These are phyloP conservation scores for Hypoxylon sp. DNA, from an alignment of 2,329 filamentous ascomycete genomes.

Conservation along the genomic window DNA sequence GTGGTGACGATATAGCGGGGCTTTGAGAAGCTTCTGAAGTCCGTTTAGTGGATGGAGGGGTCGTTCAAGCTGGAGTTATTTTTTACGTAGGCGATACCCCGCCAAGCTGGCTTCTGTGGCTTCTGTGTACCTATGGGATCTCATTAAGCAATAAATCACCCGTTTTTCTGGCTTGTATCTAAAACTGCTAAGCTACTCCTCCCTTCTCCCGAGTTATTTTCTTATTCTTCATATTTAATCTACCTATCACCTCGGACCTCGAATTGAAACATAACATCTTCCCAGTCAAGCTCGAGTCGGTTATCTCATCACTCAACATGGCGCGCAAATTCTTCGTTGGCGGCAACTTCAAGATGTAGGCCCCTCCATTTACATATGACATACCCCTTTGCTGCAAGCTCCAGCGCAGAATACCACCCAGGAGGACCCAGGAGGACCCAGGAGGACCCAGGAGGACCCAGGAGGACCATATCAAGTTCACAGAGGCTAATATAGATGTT, in stretches of 20 bases:
- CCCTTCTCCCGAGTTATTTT: constrained; percentile 38
- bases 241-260: constrained; percentile 3
- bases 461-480: neutral
- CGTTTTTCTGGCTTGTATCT: constrained; percentile 26
- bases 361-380: constrained; percentile 49
- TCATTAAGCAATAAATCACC: constrained; percentile 27
- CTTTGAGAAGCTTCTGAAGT: constrained; percentile 17
- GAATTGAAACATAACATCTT: constrained; percentile 15
- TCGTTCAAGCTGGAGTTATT: constrained; percentile 4
- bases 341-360: constrained; percentile 99
- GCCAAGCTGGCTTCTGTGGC: constrained; percentile 21
- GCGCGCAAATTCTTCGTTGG: constrained; percentile 97
- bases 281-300: constrained; percentile 14
- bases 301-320: constrained; percentile 73
- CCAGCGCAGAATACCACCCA: constrained; percentile 1
- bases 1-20: constrained; percentile 31
- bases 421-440: no score
- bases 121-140: constrained; percentile 36
- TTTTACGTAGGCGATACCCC: constrained; percentile 23
- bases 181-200: constrained; percentile 21
- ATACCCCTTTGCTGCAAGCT: constrained; percentile 46
- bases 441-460: no score
- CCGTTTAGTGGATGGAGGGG: constrained; percentile 31
- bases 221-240: constrained; percentile 29
- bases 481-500: constrained; percentile 41